A percentile compares a stretch with the other conserved stretches of the same genome.
Conservation (phyloP, 2,329 filamentous ascomycete genomes). For the Colletotrichum acutatum region DNA sequence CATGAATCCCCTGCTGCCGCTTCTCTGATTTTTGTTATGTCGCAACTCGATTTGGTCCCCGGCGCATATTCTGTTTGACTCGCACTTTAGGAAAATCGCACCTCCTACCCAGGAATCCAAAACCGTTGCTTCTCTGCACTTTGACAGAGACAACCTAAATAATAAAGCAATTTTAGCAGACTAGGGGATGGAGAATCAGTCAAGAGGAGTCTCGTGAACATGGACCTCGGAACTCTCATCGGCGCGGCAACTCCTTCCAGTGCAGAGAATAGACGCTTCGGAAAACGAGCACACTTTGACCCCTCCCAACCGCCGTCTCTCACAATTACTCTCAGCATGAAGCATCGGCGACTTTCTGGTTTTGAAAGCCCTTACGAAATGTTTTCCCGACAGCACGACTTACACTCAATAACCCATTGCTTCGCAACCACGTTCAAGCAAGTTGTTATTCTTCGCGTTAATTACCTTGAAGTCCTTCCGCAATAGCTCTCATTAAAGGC, state of each 20-base stretch:
- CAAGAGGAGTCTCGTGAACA: neutral
- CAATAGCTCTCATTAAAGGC: neutral
- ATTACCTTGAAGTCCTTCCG: neutral
- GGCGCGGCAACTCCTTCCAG: neutral
- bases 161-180: too few species aligned
- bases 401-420: neutral
- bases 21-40: neutral
- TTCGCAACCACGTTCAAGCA: neutral
- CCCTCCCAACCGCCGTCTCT: neutral
- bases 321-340: neutral
- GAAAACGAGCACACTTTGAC: neutral
- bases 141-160: too few species aligned
- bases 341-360: neutral
- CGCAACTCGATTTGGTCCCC: neutral
- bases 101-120: too few species aligned
- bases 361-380: neutral
- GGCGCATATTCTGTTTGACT: neutral
- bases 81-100: neutral
- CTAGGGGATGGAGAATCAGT: too few species aligned
- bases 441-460: neutral
- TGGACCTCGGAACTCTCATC: neutral
- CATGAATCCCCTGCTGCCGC: neutral
- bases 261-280: neutral
- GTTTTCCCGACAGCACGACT: neutral
- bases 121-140: too few species aligned